These are phyloP conservation scores for Trypanosoma melophagium DNA, from an alignment of 208 protist species.

Conservation along the genomic window DNA sequence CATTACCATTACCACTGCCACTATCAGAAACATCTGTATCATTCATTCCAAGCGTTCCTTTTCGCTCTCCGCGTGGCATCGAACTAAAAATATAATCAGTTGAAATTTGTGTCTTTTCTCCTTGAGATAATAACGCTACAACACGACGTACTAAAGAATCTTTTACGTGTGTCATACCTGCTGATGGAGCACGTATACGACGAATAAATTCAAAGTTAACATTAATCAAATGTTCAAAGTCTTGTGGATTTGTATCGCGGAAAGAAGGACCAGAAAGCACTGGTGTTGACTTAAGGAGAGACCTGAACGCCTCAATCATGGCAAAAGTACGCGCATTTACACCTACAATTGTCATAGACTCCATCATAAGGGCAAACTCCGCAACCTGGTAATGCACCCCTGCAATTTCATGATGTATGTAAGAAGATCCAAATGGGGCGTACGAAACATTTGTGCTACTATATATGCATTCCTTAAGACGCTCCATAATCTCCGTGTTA, in stretches of 20 bases:
- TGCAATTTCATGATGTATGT: background rate
- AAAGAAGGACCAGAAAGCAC: conserved; percentile 41
- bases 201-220: conserved; percentile 71
- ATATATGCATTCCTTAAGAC: too few species aligned
- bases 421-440: too few species aligned
- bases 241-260: conserved; percentile 41
- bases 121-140: conserved; percentile 29
- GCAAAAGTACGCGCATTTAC: conserved; percentile 74
- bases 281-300: conserved; percentile 54
- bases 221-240: conserved; percentile 64
- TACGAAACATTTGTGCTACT: too few species aligned
- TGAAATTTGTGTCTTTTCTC: conserved; percentile 1
- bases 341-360: conserved; percentile 71
- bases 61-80: too few species aligned
- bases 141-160: conserved; percentile 60
- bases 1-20: too few species aligned
- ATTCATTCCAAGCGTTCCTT: too few species aligned
- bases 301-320: conserved; percentile 59
- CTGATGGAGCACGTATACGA: conserved; percentile 55
- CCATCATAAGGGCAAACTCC: conserved; percentile 70
- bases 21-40: too few species aligned
- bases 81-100: too few species aligned
- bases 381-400: conserved; percentile 74
- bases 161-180: conserved; percentile 77
- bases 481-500: too few species aligned